Evolutionary conservation across 352 stramenopile genomes (phyloP), one percentile per base, ranked within the genome.

Genomic region (Globisporangium sylvaticum): DNA sequence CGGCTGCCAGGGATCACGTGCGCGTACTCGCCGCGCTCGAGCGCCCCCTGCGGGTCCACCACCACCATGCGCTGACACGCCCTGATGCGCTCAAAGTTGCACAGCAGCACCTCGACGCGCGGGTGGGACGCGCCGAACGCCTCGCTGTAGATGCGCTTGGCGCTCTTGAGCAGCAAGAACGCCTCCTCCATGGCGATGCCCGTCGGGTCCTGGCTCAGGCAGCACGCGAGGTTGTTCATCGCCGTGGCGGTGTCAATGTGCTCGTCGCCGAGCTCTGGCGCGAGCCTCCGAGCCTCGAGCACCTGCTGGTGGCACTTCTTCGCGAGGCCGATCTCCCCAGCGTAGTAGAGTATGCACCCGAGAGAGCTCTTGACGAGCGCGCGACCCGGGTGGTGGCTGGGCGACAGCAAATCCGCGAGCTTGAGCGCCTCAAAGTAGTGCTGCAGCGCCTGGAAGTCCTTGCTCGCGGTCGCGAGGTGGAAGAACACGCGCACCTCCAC

Each of bases 151-250:
- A 88, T 71, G 20, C 80, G 69, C 50, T 74, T 74, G 5, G 76
- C 74, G 9, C 76, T 75, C 46, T 85, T 84, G 58, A 91, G 74
- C n/a, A 87, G 61, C 44, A 91, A 54, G 58, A 82, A 90, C 7
- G 85, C 80, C 18, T 77, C 77, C 55, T 88, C 80, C 25, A 91
- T 62, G 4, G 72, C 64, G 9, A 68, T 72, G 4, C 68, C 65
- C 3, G 66, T 64, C 6, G 58, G 55, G 22, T 77, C 70, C 20
- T 89, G 79, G 29, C 79, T 87, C 10, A 88, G 55, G 53, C 84
- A 93, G 56, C 84, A 91, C 8, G 80, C 83, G 24, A 91, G 65
- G 54, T 91, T 93, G 72, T 89, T 91, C 76, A 93, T 86, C 14
- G 80, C 70, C 4, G 84, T 91, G 9, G 84, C 84, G 3, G 82